Conservation (phyloP, 805 yeast genomes). For the Metschnikowia hibisci region DNA sequence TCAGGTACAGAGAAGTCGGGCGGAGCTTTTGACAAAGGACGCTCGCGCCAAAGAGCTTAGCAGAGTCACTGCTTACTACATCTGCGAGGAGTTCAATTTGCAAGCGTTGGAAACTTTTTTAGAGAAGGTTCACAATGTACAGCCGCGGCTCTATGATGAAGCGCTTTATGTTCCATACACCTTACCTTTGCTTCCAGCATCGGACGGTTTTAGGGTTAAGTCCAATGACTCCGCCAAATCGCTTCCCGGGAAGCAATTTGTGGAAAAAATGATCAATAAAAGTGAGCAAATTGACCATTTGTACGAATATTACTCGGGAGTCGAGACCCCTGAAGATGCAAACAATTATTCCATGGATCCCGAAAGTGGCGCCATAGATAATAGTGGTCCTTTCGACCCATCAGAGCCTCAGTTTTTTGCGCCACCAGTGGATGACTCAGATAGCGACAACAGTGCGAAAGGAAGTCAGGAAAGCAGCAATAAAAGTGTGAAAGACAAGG, state of each 20-base stretch:
- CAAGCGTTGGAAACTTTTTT: constrained; percentile 61
- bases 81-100: constrained; percentile 77
- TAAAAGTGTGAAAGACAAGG: constrained; percentile 5
- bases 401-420: constrained; percentile 90
- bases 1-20: constrained; percentile 42
- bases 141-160: constrained; percentile 86
- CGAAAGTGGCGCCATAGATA: constrained; percentile 37
- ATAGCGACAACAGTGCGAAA: constrained; percentile 18
- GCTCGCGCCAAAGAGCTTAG: constrained; percentile 61
- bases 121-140: constrained; percentile 67
- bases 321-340: constrained; percentile 59
- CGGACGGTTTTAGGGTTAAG: constrained; percentile 68
- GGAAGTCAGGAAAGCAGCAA: constrained; percentile 6
- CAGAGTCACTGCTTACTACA: constrained; percentile 87
- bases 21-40: constrained; percentile 58
- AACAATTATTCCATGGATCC: constrained; percentile 46
- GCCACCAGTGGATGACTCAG: constrained; percentile 22
- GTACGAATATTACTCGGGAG: constrained; percentile 84
- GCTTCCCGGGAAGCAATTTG: constrained; percentile 43
- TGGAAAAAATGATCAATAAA: constrained; percentile 75
- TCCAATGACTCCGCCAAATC: constrained; percentile 55
- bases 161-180: constrained; percentile 89
- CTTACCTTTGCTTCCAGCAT: constrained; percentile 82
- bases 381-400: constrained; percentile 71
- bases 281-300: constrained; percentile 89